These are phyloP conservation scores for Trichosporon ovoides DNA, from an alignment of 1,284 basidiomycete species.

Conservation along the genomic window DNA sequence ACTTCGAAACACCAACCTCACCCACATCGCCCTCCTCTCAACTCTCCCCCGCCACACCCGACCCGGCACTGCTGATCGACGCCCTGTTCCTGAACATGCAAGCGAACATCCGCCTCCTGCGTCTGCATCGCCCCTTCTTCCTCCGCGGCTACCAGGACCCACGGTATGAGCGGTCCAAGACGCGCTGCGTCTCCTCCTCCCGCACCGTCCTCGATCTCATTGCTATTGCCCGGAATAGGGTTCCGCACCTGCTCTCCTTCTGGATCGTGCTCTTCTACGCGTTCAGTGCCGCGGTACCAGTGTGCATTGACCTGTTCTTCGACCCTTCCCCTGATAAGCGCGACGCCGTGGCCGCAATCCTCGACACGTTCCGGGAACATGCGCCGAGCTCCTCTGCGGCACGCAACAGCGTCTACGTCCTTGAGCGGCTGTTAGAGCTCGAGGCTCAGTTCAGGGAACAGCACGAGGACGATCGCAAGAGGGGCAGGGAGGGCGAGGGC, in stretches of 20 bases:
- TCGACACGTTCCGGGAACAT: conserved; percentile 16
- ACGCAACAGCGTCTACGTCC: conserved; percentile 19
- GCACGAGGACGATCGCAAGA: background rate
- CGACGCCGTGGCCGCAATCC: background rate
- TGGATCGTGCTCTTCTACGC: conserved; percentile 22
- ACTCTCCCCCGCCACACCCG: background rate
- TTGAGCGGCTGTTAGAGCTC: conserved; percentile 17
- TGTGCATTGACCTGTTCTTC: conserved; percentile 19
- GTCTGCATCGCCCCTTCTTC: conserved; percentile 19
- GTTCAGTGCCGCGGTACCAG: conserved; percentile 19
- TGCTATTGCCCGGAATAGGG: conserved; percentile 11
- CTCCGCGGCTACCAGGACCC: conserved; percentile 19
- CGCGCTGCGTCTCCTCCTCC: conserved; percentile 14
- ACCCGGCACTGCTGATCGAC: conserved; percentile 12
- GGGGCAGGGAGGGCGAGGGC: too few relatives aligned
- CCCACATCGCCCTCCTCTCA: too few relatives aligned
- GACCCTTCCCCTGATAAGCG: conserved; percentile 17
- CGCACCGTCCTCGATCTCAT: conserved; percentile 13
- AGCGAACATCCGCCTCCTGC: conserved; percentile 16
- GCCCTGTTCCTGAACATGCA: conserved; percentile 19
- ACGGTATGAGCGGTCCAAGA: conserved; percentile 12
- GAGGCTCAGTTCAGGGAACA: background rate
- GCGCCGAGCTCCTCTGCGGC: conserved; percentile 9
- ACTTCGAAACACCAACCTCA: conserved; percentile 13
- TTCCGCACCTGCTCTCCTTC: conserved; percentile 13